These are phyloP conservation scores for Phaffia australis DNA, from an alignment of 768 basidiomycete species.

Conservation along the genomic window DNA sequence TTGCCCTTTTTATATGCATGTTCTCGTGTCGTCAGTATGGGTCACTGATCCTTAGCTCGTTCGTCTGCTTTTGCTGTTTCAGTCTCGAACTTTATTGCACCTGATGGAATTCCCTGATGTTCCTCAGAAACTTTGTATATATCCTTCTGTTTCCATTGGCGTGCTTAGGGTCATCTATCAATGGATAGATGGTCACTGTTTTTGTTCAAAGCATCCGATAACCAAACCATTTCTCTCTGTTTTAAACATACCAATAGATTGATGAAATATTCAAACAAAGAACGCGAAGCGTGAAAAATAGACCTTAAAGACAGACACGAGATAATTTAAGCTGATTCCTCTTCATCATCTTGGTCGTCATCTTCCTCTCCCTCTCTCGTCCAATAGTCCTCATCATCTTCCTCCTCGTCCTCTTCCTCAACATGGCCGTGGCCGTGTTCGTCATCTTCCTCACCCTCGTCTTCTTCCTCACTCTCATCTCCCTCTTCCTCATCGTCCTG, in stretches of 20 bases:
- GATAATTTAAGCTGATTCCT: conserved; percentile 1
- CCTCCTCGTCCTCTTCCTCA: not conserved
- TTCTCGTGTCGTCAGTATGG: not conserved
- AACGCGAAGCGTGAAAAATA: not conserved
- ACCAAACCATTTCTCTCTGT: not conserved
- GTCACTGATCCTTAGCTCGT: not conserved
- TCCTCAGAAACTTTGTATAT: not conserved
- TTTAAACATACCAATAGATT: not conserved
- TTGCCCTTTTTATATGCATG: not conserved
- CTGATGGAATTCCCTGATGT: not conserved
- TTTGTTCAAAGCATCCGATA: not conserved
- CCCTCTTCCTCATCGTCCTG: not conserved
- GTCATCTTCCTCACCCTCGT: not conserved
- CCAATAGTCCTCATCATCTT: not conserved
- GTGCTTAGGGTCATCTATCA: too few species aligned
- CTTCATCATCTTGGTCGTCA: not conserved
- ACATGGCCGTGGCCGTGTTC: not conserved
- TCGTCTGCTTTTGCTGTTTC: not conserved
- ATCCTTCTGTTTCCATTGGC: not conserved
- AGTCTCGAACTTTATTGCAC: not conserved
- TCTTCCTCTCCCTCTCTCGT: not conserved
- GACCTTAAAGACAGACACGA: not conserved
- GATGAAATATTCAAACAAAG: not conserved
- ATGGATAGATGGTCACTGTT: too few species aligned
- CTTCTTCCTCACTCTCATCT: conserved; percentile 1